Conservation (phyloP, 1,284 basidiomycete species). For the Ceratobasidium sp. region DNA sequence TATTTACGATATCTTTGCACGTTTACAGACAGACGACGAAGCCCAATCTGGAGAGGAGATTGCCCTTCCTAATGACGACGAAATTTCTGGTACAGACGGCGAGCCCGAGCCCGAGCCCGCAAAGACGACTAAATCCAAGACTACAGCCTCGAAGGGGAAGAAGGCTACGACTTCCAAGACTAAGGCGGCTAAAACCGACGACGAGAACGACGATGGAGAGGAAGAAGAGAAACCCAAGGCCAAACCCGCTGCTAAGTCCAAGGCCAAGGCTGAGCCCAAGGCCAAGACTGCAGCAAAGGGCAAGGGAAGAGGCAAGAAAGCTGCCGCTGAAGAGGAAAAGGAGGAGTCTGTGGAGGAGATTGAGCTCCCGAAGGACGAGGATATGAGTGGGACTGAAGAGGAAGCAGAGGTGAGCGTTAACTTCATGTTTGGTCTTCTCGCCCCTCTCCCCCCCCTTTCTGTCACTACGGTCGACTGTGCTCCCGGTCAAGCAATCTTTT, state of each 20-base stretch:
- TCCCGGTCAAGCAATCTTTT: neutral
- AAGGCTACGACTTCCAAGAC: slow-evolving; percentile 25
- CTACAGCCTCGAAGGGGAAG: slow-evolving; percentile 7
- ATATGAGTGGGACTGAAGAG: slow-evolving; percentile 38
- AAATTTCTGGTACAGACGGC: slow-evolving; percentile 24
- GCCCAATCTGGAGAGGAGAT: slow-evolving; percentile 31
- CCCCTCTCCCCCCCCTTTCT: neutral
- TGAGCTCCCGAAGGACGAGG: slow-evolving; percentile 34
- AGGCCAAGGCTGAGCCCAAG: slow-evolving; percentile 2
- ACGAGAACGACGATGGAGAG: neutral
- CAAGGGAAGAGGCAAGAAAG: slow-evolving; percentile 35
- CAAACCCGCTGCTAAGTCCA: slow-evolving; percentile 10
- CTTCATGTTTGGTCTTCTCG: neutral
- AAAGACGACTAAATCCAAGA: slow-evolving; percentile 2
- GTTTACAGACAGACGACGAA: slow-evolving; percentile 24
- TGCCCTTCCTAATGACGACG: slow-evolving; percentile 29
- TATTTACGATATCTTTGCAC: neutral
- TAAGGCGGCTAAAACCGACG: slow-evolving; percentile 1
- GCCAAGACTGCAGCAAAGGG: slow-evolving; percentile 13
- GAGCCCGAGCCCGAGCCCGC: slow-evolving; percentile 16
- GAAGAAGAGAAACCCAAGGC: slow-evolving; percentile 33
- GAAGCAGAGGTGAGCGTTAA: slow-evolving; percentile 23
- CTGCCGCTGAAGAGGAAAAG: neutral
- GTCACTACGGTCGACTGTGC: neutral
- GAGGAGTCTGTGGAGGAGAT: slow-evolving; percentile 29